Conservation (phyloP, 2,329 filamentous ascomycete genomes). For the Teratosphaeria viscida region DNA sequence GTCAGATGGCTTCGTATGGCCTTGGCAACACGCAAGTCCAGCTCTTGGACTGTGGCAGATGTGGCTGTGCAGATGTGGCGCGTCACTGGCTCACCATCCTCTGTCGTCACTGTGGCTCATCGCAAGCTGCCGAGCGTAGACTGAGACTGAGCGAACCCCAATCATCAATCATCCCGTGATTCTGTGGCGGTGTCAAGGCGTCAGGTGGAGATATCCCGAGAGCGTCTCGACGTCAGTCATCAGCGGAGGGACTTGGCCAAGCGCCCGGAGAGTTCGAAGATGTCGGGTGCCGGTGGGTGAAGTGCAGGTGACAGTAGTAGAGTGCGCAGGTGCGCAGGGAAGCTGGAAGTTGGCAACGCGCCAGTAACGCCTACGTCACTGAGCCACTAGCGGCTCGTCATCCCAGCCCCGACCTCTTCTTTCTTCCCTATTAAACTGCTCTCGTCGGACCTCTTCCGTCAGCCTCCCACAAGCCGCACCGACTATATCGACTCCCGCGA, state of each 20-base stretch:
- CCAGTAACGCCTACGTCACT: not conserved
- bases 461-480: not conserved
- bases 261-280: not conserved
- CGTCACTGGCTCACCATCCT: not conserved
- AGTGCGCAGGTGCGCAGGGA: not conserved
- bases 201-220: no score
- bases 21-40: not conserved
- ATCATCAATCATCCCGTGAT: no score
- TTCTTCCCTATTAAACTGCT: slow-evolving; percentile 2
- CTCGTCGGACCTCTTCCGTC: not conserved
- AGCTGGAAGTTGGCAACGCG: not conserved
- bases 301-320: no score
- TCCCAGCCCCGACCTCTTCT: not conserved
- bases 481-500: not conserved
- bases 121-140: not conserved
- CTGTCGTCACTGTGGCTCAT: not conserved
- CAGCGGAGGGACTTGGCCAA: not conserved
- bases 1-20: not conserved
- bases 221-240: not conserved
- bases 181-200: not conserved
- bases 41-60: not conserved
- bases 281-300: not conserved
- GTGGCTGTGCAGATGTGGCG: not conserved
- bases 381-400: not conserved
- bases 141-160: no score